A percentile compares a stretch with the other conserved stretches of the same genome.
Evolutionary conservation across 805 yeast genomes (phyloP).

Genomic region (Candida boleticola): DNA sequence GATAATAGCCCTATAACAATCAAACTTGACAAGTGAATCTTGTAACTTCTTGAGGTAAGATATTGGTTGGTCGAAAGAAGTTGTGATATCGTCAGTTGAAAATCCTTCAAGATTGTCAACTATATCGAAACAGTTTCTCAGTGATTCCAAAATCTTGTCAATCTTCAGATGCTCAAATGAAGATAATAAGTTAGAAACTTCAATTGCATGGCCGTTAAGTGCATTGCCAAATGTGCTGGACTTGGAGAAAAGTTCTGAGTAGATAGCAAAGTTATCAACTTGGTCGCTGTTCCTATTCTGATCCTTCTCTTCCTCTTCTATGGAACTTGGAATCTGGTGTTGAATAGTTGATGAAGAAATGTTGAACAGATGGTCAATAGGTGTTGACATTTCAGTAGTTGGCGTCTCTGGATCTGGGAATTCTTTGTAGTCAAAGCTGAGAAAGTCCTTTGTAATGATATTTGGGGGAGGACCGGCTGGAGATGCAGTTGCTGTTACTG

Average conservation of each 20-base stretch:
- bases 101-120: background rate
- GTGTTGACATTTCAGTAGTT: background rate
- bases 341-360: background rate
- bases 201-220: background rate
- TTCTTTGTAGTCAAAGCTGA: background rate
- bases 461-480: background rate
- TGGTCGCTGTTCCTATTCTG: background rate
- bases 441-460: background rate
- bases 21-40: slow-evolving; percentile 3
- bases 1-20: background rate
- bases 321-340: background rate
- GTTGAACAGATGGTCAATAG: background rate
- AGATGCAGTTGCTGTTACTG: background rate
- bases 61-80: background rate
- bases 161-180: background rate
- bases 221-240: background rate
- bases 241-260: background rate
- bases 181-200: background rate
- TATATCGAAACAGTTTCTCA: background rate
- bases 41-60: background rate
- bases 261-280: background rate
- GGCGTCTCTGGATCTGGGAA: background rate
- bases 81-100: background rate
- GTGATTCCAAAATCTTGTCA: background rate
- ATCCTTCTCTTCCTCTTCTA: background rate